A percentile compares a stretch with the other conserved stretches of the same genome.
phyloP scores from a whole-genome alignment of 768 basidiomycete species.

The Exidia glandulosa region DNA sequence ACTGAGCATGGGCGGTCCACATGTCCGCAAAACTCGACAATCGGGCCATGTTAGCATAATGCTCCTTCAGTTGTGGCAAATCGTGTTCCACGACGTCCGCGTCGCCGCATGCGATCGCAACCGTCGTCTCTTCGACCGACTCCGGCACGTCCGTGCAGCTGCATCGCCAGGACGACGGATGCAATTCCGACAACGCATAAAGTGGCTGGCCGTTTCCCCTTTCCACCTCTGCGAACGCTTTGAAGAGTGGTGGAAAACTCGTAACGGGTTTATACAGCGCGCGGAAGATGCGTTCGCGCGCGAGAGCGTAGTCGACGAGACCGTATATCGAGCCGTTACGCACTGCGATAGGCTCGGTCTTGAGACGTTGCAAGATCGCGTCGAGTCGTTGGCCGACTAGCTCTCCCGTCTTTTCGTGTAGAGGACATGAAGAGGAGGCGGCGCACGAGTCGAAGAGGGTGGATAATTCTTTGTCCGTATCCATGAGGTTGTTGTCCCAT shows the following conservation, averaged over 20 bases:
- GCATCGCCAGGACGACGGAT: neutral
- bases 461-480: neutral
- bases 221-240: neutral
- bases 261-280: neutral
- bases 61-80: neutral
- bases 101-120: conserved; percentile 1
- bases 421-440: neutral
- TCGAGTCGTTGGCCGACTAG: neutral
- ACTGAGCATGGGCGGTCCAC: neutral
- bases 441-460: neutral
- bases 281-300: neutral
- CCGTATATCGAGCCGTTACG: neutral
- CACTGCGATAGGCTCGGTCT: neutral
- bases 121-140: neutral
- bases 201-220: neutral
- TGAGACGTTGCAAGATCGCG: neutral
- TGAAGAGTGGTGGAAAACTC: neutral
- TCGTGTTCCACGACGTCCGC: neutral
- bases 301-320: neutral
- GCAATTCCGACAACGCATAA: neutral
- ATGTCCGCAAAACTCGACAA: neutral
- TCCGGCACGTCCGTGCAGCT: neutral
- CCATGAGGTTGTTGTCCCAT: neutral
- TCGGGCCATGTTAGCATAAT: neutral
- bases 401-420: too few species aligned